phyloP scores from a whole-genome alignment of 768 basidiomycete species.

The Calocybe cyanea region DNA sequence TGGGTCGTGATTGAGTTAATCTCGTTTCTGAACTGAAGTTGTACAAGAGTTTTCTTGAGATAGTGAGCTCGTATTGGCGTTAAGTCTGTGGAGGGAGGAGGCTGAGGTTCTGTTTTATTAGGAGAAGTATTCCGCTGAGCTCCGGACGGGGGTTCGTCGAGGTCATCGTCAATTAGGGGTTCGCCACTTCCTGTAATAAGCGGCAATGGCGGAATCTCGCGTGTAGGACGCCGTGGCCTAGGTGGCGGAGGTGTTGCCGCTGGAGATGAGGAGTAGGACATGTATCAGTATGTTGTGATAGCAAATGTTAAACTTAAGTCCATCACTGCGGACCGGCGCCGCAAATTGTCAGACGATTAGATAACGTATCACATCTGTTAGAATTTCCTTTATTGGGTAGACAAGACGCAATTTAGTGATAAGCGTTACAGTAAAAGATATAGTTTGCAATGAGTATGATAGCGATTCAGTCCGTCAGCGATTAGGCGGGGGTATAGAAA shows the following conservation, averaged over 20 bases:
- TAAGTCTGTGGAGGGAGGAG: constrained; percentile 32
- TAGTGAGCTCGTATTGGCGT: constrained; percentile 94
- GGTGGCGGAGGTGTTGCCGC: not conserved
- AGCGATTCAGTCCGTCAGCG: constrained; percentile 9
- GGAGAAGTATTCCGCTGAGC: not conserved
- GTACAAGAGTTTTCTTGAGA: constrained; percentile 92
- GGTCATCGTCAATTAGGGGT: not conserved
- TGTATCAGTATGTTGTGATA: constrained; percentile 1
- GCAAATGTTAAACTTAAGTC: not conserved
- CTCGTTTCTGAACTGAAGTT: constrained; percentile 82
- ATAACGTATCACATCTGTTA: constrained; percentile 7
- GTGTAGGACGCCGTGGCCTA: constrained; percentile 16
- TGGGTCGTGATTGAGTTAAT: constrained; percentile 61
- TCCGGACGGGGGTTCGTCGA: not conserved
- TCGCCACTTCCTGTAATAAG: constrained; percentile 5
- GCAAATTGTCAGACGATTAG: constrained; percentile 14
- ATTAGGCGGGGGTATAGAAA: constrained; percentile 7
- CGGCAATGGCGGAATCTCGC: constrained; percentile 12
- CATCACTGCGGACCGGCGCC: not conserved
- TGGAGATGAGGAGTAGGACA: constrained; percentile 1
- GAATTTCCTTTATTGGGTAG: constrained; percentile 5
- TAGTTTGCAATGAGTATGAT: constrained; percentile 2
- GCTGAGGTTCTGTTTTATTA: not conserved
- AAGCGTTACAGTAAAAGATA: constrained; percentile 3
- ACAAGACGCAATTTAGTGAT: not conserved